Base-by-base conservation (phyloP, 495 filamentous ascomycete genomes). In the Astrocystis sublimbata region DNA sequence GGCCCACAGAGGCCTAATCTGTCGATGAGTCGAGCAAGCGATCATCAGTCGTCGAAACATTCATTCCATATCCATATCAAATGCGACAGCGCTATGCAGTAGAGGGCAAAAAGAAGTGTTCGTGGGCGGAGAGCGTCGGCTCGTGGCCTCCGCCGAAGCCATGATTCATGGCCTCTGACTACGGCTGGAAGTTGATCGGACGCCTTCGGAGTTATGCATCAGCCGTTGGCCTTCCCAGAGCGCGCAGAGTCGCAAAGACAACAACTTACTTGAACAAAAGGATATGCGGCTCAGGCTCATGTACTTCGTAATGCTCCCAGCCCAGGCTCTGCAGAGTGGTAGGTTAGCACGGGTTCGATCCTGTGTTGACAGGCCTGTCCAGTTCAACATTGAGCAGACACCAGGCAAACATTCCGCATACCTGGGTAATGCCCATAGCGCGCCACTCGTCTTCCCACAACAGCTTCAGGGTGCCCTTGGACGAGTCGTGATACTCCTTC, bases 391-490 rank as follows among this genome's bases (percentile, higher is more conserved):
- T n/a, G n/a, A n/a, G n/a, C n/a, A n/a, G n/a, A 38, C 17, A 31
- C 4, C 4, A 49, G 28, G 60, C 24, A 15, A 60, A 61, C 26
- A 49, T 31, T 45, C 21, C 40, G 40, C 79, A 38, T 74, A 94
- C 92, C 85, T 97, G 93, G 64, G 93, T 98, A 64, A 98, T 98
- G 30, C 94, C 94, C 69, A 98, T 81, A 4, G 89, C 92, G 70
- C 94, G 84, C 94, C 94, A 98, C 75, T 98, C 94, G 52, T 98
- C 96, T 75, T 98, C 94, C 91, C 94, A 97, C 50, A 98, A 79
- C 61, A 98, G 77, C 77, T 98, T 98, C 76, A 98, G 79, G 6
- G 93, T 97, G 38, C 94, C 93, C 67, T 96, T 92, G 19, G 87
- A 78, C 31, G 85, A 83, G 69, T 98, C 94, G 70, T 97, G 96